Base-by-base conservation (phyloP, 768 basidiomycete genomes). In the Dioszegia aurantiaca region DNA sequence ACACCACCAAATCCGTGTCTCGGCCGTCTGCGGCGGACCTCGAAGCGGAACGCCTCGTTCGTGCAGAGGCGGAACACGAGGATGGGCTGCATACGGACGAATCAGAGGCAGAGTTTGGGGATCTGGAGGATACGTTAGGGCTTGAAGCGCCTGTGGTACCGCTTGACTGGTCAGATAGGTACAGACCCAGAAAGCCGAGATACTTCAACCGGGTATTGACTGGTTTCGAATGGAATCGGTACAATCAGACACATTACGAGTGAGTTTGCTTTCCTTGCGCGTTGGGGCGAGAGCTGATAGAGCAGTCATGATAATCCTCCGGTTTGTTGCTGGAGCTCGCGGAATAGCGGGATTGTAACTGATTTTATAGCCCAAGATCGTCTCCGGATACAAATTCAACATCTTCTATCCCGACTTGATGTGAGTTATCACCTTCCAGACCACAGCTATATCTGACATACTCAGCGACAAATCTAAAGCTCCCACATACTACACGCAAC, bases 191-290 rank as follows among this genome's bases (percentile, higher is more conserved):
- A 33, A 99, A 98, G 77, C 95, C 95, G 43, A 82, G 93, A 62
- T 99, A 97, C 80, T 97, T 98, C 80, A 99, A 99, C 73, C 86
- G 95, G 58, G 95, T 98, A 24, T 92, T 98, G 72, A 99, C 95
- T 28, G 95, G 95, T 26, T 99, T 94, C 74, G 95, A 99, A 76
- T 99, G 95, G 95, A 98, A 94, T 81, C 98, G 97, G 80, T 99
- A 98, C 78, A 98, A 98, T 77, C 94, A 98, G 77, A 98, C 95
- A 3, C 95, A 98, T 79, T 99, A 98, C 77, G 95, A 54, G 57
- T 47, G 47, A 45, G 16, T 61, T 14, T 21, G 10, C 6, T 21
- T 27, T 45, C 16, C 8, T 17, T 30, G 46, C 16, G 26, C 16
- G 26, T 45, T 45, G 39, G 33, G 17, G 36, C 27, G 9, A 16